Evolutionary conservation across 768 basidiomycete genomes (phyloP).

Genomic region (Phanerodontia chrysosporium): DNA sequence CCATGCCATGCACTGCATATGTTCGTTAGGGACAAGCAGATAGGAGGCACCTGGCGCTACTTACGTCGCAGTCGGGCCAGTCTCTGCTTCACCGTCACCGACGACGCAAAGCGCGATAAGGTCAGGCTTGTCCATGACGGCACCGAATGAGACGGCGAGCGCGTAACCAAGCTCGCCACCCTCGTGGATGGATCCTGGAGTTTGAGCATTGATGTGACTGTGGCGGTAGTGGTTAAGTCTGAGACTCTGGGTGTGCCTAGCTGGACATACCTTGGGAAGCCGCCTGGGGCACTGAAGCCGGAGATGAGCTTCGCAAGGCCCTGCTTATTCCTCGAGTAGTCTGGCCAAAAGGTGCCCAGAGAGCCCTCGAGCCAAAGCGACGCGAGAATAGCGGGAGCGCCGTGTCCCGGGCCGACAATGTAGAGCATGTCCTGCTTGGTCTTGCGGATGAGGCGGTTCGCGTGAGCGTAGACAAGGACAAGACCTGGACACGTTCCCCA

Average conservation of each 20-base stretch:
- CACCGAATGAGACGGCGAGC: slow-evolving; percentile 79
- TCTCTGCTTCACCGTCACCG: slow-evolving; percentile 88
- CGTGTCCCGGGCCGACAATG: slow-evolving; percentile 84
- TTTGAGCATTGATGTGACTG: slow-evolving; percentile 77
- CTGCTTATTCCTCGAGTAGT: slow-evolving; percentile 48
- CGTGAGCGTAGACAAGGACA: slow-evolving; percentile 53
- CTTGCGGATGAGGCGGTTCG: slow-evolving; percentile 48
- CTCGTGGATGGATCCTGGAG: slow-evolving; percentile 89
- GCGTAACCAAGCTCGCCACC: slow-evolving; percentile 91
- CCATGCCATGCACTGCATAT: slow-evolving; percentile 66
- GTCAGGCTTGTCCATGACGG: slow-evolving; percentile 88
- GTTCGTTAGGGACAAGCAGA: background rate
- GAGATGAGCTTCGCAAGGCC: slow-evolving; percentile 69
- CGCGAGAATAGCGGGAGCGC: slow-evolving; percentile 84
- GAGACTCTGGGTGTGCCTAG: background rate
- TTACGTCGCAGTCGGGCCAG: slow-evolving; percentile 66
- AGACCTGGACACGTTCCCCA: slow-evolving; percentile 86
- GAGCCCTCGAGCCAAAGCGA: slow-evolving; percentile 85
- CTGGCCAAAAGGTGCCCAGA: slow-evolving; percentile 51
- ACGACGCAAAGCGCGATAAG: slow-evolving; percentile 76
- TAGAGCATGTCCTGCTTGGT: slow-evolving; percentile 62
- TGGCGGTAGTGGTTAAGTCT: background rate
- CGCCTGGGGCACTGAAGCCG: slow-evolving; percentile 76
- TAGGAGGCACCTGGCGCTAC: slow-evolving; percentile 5
- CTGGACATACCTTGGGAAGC: slow-evolving; percentile 64